Base-by-base conservation (phyloP, 1,284 basidiomycete species). In the Coniferiporia sulphurascens region DNA sequence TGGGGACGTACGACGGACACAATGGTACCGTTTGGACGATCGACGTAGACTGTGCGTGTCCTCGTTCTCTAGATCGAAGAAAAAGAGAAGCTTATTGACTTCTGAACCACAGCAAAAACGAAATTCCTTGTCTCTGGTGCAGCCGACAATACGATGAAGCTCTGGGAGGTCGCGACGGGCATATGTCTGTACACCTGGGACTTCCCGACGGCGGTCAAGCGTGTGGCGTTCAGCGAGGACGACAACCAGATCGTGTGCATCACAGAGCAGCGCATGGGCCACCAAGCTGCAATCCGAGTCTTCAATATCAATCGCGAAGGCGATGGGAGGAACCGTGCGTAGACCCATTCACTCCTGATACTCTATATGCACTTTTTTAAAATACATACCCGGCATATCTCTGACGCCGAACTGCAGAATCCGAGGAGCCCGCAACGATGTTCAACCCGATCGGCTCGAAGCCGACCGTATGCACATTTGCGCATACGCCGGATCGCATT, bases 11-110 rank as follows among this genome's bases (percentile, higher is more conserved):
- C 73, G 87, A 94, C 58, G 97, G 95, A 48, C 89, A 98, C 76
- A 98, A 98, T 71, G 96, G 96, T 66, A 84, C 92, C 1, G 92
- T 99, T 38, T 98, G 97, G 96, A 95, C 93, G 60, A 85, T 97
- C 65, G 95, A 97, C 73, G 86, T 94, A 60, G 96, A 99, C 78
- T 86, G 93, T 97, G 74, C 76, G 92, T 83, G 13, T 58, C 35
- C 38, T 27, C 38, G 27, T 45, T 34, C 27, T 52, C 50, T 44
- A 7, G 3, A 12, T 43, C 7, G 10, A 13, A 43, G 41, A 43
- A 43, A n/a, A 3, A 56, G 52, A 46, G 35, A 57, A 52, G 5
- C 62, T 64, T 63, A 52, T 34, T 48, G 53, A 48, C 48, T 35
- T 63, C 44, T 41, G 19, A 48, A 36, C 35, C 27, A 22, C 69